Base-by-base conservation (phyloP, 2,329 filamentous ascomycete genomes). In the Paradendryphiella salina region DNA sequence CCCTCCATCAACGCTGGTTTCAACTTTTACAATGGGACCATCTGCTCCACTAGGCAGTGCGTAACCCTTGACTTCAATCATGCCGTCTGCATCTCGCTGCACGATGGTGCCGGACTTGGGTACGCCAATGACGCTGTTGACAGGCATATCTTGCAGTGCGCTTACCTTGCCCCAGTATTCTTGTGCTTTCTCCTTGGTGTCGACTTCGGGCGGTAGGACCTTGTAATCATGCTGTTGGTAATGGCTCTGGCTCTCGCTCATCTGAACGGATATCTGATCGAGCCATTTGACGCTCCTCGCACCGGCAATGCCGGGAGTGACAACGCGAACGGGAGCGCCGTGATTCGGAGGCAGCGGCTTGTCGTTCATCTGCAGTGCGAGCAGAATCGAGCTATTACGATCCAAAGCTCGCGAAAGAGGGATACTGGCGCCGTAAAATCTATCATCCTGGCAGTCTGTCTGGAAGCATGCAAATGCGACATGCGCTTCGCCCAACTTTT, bases 201-300 rank as follows among this genome's bases (percentile, higher is more conserved):
- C 71, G 0, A 76, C 80, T 29, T 82, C 75, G 0, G 78, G 79
- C 1, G 82, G 82, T 5, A 85, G 70, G 23, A 82, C 74, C 64
- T 84, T 85, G 72, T 85, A 85, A 66, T 85, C 82, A 40, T 73
- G 76, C 50, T 80, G 78, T 67, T 83, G 81, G 61, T 85, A 85
- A 64, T 79, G 77, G 57, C 82, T 84, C 4, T 70, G 67, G 17
- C 77, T 80, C 58, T 84, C 80, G 39, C 71, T 54, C 41, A 72
- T 67, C 54, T 80, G 78, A 2, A 84, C 74, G 2, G 76, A 80
- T 50, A 84, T 79, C 8, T 70, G 70, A 54, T 82, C 80, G 3
- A 83, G 72, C 80, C 81, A 83, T 67, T 83, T 83, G 5, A 82
- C 81, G 61, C 76, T 79, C 34, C 80, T 70, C 11, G 79, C 81